A percentile compares a stretch with the other conserved stretches of the same genome.
phyloP scores from a whole-genome alignment of 371 early-diverging fungal species.

The Haplosporangium sp. region DNA sequence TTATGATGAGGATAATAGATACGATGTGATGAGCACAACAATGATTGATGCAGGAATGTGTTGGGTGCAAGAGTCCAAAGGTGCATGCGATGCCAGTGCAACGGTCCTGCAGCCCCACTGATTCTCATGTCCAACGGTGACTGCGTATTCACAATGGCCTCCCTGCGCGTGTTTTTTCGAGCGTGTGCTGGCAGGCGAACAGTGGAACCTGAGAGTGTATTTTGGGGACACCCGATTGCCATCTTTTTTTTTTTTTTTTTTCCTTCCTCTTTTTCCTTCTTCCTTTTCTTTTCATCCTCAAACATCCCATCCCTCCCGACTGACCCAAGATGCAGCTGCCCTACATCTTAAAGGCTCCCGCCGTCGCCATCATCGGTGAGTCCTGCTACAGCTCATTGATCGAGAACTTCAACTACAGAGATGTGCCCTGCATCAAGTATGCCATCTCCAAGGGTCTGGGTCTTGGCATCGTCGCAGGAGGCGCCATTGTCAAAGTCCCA shows the following conservation, averaged over 20 bases:
- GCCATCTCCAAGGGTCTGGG: constrained; percentile 91
- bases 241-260: not conserved
- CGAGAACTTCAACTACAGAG: constrained; percentile 72
- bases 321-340: constrained; percentile 58
- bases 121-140: too few relatives aligned
- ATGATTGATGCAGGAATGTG: too few relatives aligned
- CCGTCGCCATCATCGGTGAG: constrained; percentile 75
- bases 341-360: constrained; percentile 61
- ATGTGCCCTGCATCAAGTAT: constrained; percentile 83
- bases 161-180: too few relatives aligned
- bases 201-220: too few relatives aligned
- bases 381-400: constrained; percentile 75
- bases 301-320: not conserved
- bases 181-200: too few relatives aligned
- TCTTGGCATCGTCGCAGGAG: constrained; percentile 90
- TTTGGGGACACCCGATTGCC: not conserved
- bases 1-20: too few relatives aligned
- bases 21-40: too few relatives aligned
- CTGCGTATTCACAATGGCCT: too few relatives aligned
- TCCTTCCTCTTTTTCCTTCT: not conserved
- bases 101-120: too few relatives aligned
- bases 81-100: too few relatives aligned
- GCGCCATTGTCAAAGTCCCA: constrained; percentile 93
- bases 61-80: too few relatives aligned
- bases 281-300: not conserved